These are phyloP conservation scores for Hypoxylon lenormandii DNA, from an alignment of 495 filamentous ascomycete species.

Conservation along the genomic window DNA sequence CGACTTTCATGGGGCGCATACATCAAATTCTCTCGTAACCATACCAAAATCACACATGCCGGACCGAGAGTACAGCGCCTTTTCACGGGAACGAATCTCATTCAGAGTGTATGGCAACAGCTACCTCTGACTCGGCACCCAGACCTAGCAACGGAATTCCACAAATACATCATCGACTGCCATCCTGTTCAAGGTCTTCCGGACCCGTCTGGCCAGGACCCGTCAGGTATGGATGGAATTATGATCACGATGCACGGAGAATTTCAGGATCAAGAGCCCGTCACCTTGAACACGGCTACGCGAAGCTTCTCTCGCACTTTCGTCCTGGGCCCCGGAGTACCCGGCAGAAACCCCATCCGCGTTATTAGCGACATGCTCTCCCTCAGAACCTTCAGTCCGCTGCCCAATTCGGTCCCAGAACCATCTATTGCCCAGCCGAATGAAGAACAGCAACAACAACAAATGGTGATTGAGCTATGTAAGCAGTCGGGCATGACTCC, in stretches of 20 bases:
- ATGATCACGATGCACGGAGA: conserved; percentile 84
- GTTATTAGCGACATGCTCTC: conserved; percentile 84
- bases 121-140: conserved; percentile 84
- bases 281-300: conserved; percentile 62
- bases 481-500: conserved; percentile 77
- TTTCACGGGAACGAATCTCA: conserved; percentile 72
- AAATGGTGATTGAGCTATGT: conserved; percentile 73
- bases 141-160: conserved; percentile 67
- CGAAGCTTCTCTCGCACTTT: conserved; percentile 90
- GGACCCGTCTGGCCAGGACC: conserved; percentile 74
- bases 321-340: conserved; percentile 78
- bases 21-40: conserved; percentile 82
- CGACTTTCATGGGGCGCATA: conserved; percentile 75
- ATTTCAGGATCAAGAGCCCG: conserved; percentile 77
- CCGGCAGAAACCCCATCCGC: conserved; percentile 71
- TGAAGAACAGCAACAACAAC: conserved; percentile 67
- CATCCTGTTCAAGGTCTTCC: conserved; percentile 77
- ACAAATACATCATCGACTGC: conserved; percentile 85
- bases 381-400: conserved; percentile 69
- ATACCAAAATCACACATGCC: conserved; percentile 73
- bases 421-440: conserved; percentile 36
- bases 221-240: conserved; percentile 77
- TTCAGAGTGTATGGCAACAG: conserved; percentile 72
- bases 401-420: conserved; percentile 49
- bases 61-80: conserved; percentile 71